A percentile compares a stretch with the other conserved stretches of the same genome.
Evolutionary conservation across 2,329 filamentous ascomycete species (phyloP).

Genomic region (Calonectria crousiana): DNA sequence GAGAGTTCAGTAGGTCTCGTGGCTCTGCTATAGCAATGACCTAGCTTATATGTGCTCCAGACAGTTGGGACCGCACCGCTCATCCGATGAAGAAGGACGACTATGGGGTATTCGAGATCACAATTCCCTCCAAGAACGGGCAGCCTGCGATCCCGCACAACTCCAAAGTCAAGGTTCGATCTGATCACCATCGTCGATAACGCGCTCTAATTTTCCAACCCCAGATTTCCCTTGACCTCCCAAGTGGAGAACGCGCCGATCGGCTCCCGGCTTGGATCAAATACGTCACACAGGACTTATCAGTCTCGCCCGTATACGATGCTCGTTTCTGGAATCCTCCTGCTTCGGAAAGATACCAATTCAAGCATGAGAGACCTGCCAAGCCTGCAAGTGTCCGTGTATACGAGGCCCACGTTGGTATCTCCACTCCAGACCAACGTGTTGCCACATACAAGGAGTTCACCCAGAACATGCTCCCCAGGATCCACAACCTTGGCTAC

Average conservation of each 20-base stretch:
- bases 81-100: constrained; percentile 89
- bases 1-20: constrained; percentile 84
- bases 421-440: constrained; percentile 89
- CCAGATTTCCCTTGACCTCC: constrained; percentile 86
- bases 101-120: constrained; percentile 90
- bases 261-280: constrained; percentile 97
- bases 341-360: constrained; percentile 78
- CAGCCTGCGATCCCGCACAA: constrained; percentile 88
- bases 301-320: constrained; percentile 92
- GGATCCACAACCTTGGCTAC: constrained; percentile 92
- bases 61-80: constrained; percentile 86
- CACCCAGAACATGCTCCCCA: constrained; percentile 88
- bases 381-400: constrained; percentile 90
- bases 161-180: constrained; percentile 89
- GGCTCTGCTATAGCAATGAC: neutral
- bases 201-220: constrained; percentile 18
- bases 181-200: neutral
- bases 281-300: constrained; percentile 93
- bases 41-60: constrained; percentile 58
- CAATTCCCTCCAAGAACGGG: constrained; percentile 78
- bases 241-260: constrained; percentile 84
- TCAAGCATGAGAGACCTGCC: constrained; percentile 85
- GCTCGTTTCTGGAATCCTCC: constrained; percentile 98
- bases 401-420: constrained; percentile 99
- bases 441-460: constrained; percentile 99